These are phyloP conservation scores for Prunella vulgaris DNA, from an alignment of 257 asterid genomes.

Conservation along the genomic window DNA sequence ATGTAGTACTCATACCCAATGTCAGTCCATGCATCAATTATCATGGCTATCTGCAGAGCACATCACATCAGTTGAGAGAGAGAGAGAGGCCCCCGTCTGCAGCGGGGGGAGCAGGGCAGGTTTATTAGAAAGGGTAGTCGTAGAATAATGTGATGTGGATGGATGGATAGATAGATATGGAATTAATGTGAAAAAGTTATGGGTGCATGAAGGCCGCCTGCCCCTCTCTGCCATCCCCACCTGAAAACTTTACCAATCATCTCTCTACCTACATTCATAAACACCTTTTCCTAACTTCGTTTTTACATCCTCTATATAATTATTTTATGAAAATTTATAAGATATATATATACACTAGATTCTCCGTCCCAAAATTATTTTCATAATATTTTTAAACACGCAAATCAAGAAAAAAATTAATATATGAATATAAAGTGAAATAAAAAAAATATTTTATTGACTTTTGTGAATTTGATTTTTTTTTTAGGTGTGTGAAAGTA, in stretches of 20 bases:
- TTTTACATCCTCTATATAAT: too few relatives aligned
- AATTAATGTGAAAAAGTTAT: slow-evolving; percentile 50
- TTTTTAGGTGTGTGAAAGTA: too few relatives aligned
- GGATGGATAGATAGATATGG: slow-evolving; percentile 11
- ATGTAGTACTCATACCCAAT: background rate
- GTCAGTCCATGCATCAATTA: slow-evolving; percentile 44
- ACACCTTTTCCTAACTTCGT: too few relatives aligned
- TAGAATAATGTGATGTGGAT: slow-evolving; percentile 22
- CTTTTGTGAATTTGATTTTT: too few relatives aligned
- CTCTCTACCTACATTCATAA: too few relatives aligned
- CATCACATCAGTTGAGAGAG: background rate
- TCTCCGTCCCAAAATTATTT: too few relatives aligned
- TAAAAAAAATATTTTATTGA: too few relatives aligned
- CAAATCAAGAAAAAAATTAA: too few relatives aligned
- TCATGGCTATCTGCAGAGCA: slow-evolving; percentile 23
- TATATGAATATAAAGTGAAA: too few relatives aligned
- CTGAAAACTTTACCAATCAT: background rate
- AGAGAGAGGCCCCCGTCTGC: slow-evolving; percentile 29
- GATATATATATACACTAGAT: too few relatives aligned
- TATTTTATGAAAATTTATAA: too few relatives aligned
- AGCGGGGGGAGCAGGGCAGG: slow-evolving; percentile 25
- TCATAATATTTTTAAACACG: too few relatives aligned
- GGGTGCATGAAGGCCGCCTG: slow-evolving; percentile 44
- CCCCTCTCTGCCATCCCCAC: background rate
- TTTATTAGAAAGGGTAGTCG: background rate